Evolutionary conservation across 176 grass and related monocot genomes (phyloP), one percentile per base, ranked within the genome.

Genomic region (Pontederia crassipes): DNA sequence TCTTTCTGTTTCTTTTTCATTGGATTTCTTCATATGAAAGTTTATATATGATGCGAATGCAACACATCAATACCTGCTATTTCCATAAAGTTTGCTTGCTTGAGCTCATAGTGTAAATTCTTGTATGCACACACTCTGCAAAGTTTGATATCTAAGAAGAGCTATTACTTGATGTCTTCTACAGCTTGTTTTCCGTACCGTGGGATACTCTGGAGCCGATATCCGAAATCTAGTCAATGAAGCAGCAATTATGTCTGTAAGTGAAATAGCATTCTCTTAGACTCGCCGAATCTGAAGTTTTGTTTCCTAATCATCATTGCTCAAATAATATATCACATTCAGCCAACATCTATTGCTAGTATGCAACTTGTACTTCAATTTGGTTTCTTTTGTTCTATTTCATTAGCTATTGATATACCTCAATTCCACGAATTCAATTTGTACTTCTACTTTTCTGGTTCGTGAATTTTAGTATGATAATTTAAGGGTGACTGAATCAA

Each of bases 181-280:
- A 4, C 65, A 77, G 74, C 57, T 77, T 45, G 74, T 77, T 60
- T 77, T 77, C 47, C 74, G 74, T 45, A 77, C 74, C 61, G 58
- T 68, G 69, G 74, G 74, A 16, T 77, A 77, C 62, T 77, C 74
- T 68, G 74, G 74, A 77, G 74, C 74, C 28, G 74, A 77, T 62
- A 77, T 77, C 29, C 57, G 66, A 49, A 77, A 77, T 69, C 74
- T 77, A 29, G 63, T 77, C 65, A 77, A 77, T 69, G 74, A 77
- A 77, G 55, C 74, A 60, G 74, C 74, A 54, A 77, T 77, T 16
- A 77, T 77, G 74, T 68, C 74, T n/a, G 74, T 77, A 77, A 77
- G 74, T 77, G 26, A 16, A 59, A 55, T 46, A 57, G 7, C 17
- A n/a, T 32, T 28, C 8, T 47, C 14, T 10, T 60, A 7, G 18